Evolutionary conservation across 2,329 filamentous ascomycete genomes (phyloP).

Genomic region (Grosmannia clavigera): DNA sequence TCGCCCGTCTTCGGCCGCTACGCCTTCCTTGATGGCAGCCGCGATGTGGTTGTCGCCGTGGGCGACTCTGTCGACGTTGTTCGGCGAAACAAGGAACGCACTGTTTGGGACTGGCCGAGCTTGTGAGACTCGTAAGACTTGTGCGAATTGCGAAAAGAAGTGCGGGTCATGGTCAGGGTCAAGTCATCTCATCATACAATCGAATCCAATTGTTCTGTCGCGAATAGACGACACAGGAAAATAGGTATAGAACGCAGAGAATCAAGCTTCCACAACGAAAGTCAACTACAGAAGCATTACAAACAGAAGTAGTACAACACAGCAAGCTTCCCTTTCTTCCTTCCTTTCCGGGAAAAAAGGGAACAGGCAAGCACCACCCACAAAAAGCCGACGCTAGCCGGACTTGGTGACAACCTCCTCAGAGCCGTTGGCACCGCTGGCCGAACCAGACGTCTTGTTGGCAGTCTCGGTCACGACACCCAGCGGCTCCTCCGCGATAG

Average conservation of each 20-base stretch:
- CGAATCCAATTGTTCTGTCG: neutral
- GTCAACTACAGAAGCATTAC: neutral
- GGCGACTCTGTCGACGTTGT: constrained; percentile 44
- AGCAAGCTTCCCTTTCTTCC: neutral
- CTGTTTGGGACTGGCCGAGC: constrained; percentile 38
- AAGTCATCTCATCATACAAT: neutral
- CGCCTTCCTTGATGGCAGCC: constrained; percentile 38
- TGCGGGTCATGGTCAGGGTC: too few species aligned
- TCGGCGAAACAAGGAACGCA: constrained; percentile 35
- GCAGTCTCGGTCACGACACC: neutral
- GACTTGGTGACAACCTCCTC: neutral
- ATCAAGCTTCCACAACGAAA: neutral
- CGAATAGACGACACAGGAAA: neutral
- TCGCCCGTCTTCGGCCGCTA: constrained; percentile 64
- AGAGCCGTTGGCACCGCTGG: neutral
- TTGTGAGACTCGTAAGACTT: neutral
- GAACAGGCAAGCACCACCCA: neutral
- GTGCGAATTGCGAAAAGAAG: neutral
- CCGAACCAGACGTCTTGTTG: neutral
- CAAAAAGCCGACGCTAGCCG: neutral
- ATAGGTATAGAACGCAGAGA: constrained; percentile 1
- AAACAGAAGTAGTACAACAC: neutral
- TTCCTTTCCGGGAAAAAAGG: neutral
- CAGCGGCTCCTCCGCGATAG: neutral
- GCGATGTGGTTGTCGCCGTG: constrained; percentile 30